Conservation (phyloP, 371 early-diverging fungal species). For the Mortierella sp. region DNA sequence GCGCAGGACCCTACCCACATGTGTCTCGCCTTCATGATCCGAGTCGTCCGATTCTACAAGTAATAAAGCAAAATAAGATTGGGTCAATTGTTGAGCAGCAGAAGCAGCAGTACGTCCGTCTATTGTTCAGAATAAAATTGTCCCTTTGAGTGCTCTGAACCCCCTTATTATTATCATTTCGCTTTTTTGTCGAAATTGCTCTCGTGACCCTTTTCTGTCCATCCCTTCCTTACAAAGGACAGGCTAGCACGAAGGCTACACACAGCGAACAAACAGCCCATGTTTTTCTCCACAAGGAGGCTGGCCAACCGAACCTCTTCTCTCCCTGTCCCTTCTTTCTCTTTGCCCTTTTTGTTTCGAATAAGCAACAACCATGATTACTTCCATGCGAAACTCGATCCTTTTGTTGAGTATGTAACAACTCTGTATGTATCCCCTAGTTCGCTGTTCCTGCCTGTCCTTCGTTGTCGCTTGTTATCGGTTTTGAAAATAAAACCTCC, state of each 20-base stretch:
- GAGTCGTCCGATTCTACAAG: slow-evolving; percentile 70
- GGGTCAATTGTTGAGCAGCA: neutral
- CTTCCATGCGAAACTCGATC: neutral
- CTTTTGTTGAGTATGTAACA: neutral
- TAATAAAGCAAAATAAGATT: neutral
- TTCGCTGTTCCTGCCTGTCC: neutral
- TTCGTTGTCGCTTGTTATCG: no score
- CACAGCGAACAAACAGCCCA: neutral
- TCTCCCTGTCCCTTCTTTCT: neutral
- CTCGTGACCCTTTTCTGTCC: slow-evolving; percentile 4
- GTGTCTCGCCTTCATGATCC: slow-evolving; percentile 71
- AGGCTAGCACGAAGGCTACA: neutral
- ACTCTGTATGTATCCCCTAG: neutral
- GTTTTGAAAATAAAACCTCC: neutral
- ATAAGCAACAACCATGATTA: neutral
- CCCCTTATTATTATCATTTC: slow-evolving; percentile 1
- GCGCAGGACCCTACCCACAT: slow-evolving; percentile 66
- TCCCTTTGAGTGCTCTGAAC: neutral
- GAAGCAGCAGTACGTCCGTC: neutral
- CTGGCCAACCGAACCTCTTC: neutral
- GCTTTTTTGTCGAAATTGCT: neutral
- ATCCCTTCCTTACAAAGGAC: neutral
- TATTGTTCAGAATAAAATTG: neutral
- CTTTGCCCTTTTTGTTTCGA: neutral
- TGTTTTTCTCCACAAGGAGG: neutral